Percentiles rank a stretch among this genome's conserved stretches.
Evolutionary conservation across 2,329 filamentous ascomycete species (phyloP).

Genomic region (Penicillium occitanis): DNA sequence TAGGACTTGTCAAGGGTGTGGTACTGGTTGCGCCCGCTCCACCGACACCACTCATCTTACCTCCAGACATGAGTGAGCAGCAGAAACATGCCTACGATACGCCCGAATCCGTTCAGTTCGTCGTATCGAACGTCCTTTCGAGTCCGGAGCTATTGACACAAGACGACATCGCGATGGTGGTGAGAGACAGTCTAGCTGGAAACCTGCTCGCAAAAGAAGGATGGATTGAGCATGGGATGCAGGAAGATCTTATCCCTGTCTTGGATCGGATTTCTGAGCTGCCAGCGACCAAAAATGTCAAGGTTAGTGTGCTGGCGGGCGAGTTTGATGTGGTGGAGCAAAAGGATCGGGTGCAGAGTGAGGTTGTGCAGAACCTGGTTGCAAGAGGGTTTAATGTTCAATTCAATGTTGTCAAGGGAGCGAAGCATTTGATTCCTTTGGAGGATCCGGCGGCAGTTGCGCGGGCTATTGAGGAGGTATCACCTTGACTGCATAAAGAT

Average conservation of each 20-base stretch:
- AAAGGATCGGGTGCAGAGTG: constrained; percentile 30
- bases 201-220: constrained; percentile 34
- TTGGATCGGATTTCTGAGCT: constrained; percentile 22
- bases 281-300: constrained; percentile 18
- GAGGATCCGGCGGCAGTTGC: constrained; percentile 25
- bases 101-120: constrained; percentile 32
- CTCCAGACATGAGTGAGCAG: constrained; percentile 36
- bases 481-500: not conserved
- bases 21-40: constrained; percentile 39
- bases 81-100: constrained; percentile 37
- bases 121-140: constrained; percentile 35
- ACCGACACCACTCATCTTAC: constrained; percentile 33
- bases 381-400: constrained; percentile 19
- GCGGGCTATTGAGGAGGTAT: constrained; percentile 11
- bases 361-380: constrained; percentile 26
- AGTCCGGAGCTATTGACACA: constrained; percentile 19
- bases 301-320: constrained; percentile 32
- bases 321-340: constrained; percentile 37
- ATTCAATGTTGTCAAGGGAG: constrained; percentile 19
- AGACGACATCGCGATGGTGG: constrained; percentile 25
- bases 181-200: constrained; percentile 33
- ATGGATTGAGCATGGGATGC: constrained; percentile 39
- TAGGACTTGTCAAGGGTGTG: constrained; percentile 30
- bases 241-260: constrained; percentile 32
- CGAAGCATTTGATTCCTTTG: constrained; percentile 30